A percentile compares a stretch with the other conserved stretches of the same genome.
These are phyloP conservation scores for Plasmodium gonderi DNA, from an alignment of 169 alveolate species.

Conservation along the genomic window DNA sequence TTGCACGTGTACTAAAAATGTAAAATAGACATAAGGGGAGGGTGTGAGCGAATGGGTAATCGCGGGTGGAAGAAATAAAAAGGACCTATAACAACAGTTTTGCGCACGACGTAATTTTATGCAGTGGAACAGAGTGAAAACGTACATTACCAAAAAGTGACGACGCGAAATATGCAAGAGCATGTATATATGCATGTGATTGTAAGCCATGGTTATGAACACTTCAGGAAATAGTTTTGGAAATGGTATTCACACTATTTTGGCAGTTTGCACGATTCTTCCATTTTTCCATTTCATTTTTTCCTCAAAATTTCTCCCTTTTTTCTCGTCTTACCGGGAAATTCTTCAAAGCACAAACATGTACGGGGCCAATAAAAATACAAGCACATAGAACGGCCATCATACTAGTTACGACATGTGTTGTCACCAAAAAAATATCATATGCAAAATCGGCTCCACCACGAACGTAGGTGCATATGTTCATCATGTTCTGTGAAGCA, in stretches of 20 bases:
- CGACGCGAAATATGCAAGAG: neutral
- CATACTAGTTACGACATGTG: slow-evolving; percentile 87
- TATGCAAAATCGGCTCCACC: slow-evolving; percentile 85
- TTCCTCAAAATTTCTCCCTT: neutral
- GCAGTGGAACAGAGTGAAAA: neutral
- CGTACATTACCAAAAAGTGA: neutral
- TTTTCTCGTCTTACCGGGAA: slow-evolving; percentile 81
- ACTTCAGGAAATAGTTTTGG: no score
- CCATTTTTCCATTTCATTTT: neutral
- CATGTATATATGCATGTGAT: neutral
- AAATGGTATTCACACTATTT: no score
- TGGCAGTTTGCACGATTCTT: no score
- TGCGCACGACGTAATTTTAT: neutral
- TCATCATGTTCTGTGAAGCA: slow-evolving; percentile 79
- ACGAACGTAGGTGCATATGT: slow-evolving; percentile 81
- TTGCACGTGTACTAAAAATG: slow-evolving; percentile 86
- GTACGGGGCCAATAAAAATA: slow-evolving; percentile 89
- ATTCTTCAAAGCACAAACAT: slow-evolving; percentile 86
- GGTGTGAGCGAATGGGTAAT: neutral
- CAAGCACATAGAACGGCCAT: slow-evolving; percentile 90
- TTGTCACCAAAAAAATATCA: slow-evolving; percentile 84
- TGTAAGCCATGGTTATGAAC: no score
- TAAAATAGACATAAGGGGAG: neutral
- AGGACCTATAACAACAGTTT: neutral
- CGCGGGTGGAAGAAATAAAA: neutral